Evolutionary conservation across 2,329 filamentous ascomycete genomes (phyloP), one percentile per base, ranked within the genome.

Genomic region (Phialophora expanda): DNA sequence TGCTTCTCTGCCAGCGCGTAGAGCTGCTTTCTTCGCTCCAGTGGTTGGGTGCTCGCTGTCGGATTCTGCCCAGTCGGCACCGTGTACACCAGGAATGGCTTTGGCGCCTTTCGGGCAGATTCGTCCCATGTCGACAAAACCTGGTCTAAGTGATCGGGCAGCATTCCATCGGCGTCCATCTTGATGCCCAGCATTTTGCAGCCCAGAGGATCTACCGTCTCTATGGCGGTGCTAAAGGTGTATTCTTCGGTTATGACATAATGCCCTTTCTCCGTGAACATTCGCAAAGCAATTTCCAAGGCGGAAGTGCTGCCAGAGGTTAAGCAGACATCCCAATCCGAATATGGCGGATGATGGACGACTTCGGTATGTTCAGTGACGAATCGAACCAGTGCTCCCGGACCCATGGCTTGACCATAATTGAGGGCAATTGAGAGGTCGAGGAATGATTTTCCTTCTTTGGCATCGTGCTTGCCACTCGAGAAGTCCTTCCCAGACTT

Each of bases 311-410:
- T 95, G 61, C 94, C 95, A 48, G 94, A 86, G 2, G 89, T 93
- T 81, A 97, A 84, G 62, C 88, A 89, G 73, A 91, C 91, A 70
- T 87, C 84, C 95, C 95, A 99, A 80, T 99, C 93, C 20, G 89
- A 85, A 76, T 98, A 98, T 0, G 91, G 92, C 17, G 94, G 93
- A 67, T 87, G 84, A 78, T 92, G 91, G 17, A 97, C 88, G 63
- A 98, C 87, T 80, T 99, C 94, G 0, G 93, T 96, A 79, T 98
- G 95, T 81, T 99, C 95, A 0, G 93, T 96, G 58, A 98, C 84
- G 80, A 91, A 98, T 66, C 95, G 89, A 69, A 97, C 82, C 77
- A 99, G 83, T 79, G 97, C 95, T 3, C 92, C 90, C 11, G 92
- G 87, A 20, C 95, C 95, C 20, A 88, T 88, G 8, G 93, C 89